A percentile compares a stretch with the other conserved stretches of the same genome.
Conservation (phyloP, 2,329 filamentous ascomycete genomes). For the Colletotrichum caudatum region DNA sequence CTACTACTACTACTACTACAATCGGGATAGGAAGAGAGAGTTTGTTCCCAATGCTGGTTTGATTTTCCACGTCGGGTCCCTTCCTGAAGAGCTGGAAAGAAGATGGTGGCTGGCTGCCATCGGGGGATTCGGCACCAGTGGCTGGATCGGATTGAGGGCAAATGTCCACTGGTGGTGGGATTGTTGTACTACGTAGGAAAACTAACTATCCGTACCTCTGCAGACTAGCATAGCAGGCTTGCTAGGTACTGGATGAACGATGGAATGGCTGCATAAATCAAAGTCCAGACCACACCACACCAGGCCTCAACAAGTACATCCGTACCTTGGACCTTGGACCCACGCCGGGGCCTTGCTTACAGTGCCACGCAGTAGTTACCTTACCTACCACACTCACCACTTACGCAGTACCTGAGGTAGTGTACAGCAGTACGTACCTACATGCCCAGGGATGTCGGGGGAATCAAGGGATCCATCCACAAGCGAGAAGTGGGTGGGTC, state of each 20-base stretch:
- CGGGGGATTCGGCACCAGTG: background rate
- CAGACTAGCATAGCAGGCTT: too few species aligned
- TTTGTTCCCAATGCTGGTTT: too few species aligned
- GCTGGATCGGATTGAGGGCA: background rate
- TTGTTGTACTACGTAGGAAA: too few species aligned
- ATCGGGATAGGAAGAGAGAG: background rate
- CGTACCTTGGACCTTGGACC: constrained; percentile 13
- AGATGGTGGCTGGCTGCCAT: too few species aligned
- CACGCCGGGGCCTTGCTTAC: background rate
- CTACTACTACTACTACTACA: background rate
- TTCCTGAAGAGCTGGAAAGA: too few species aligned
- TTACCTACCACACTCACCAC: too few species aligned
- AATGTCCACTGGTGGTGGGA: background rate
- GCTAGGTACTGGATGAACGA: too few species aligned
- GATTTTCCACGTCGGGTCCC: too few species aligned
- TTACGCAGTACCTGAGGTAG: too few species aligned
- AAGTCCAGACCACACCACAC: background rate
- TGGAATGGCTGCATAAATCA: background rate
- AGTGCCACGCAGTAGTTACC: too few species aligned
- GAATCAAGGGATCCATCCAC: constrained; percentile 41
- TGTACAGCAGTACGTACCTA: too few species aligned
- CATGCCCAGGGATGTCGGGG: constrained; percentile 39
- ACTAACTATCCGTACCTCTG: too few species aligned
- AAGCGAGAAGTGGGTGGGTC: constrained; percentile 1
- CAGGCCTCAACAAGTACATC: background rate